These are phyloP conservation scores for Xanthoparmelia taractica DNA, from an alignment of 495 filamentous ascomycete genomes.

Conservation along the genomic window DNA sequence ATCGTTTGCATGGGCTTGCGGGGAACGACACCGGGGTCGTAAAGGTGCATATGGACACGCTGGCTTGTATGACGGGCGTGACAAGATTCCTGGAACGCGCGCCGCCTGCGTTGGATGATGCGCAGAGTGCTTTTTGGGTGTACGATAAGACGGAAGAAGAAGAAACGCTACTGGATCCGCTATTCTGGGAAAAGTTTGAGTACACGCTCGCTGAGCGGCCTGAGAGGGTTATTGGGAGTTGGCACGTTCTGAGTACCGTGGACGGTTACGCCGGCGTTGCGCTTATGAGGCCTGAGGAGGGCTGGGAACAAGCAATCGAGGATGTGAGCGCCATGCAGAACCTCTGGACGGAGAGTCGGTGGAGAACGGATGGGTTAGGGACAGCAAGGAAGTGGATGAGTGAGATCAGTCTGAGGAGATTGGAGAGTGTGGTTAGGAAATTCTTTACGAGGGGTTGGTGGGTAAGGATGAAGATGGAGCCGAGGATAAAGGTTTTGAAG, in stretches of 20 bases:
- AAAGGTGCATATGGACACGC: constrained; percentile 70
- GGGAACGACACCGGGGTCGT: constrained; percentile 13
- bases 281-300: constrained; percentile 46
- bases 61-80: constrained; percentile 89
- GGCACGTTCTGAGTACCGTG: constrained; percentile 63
- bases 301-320: constrained; percentile 19
- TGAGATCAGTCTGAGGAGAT: background rate
- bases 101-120: constrained; percentile 12
- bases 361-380: constrained; percentile 6
- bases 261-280: constrained; percentile 64
- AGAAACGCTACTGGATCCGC: constrained; percentile 43
- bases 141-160: constrained; percentile 52
- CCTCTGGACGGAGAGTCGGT: background rate
- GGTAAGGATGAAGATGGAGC: constrained; percentile 53
- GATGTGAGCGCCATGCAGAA: constrained; percentile 6
- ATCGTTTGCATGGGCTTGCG: constrained; percentile 44
- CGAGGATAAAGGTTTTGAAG: constrained; percentile 50
- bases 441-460: constrained; percentile 52
- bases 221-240: constrained; percentile 50
- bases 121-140: constrained; percentile 32
- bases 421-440: constrained; percentile 28
- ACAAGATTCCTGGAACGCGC: constrained; percentile 67
- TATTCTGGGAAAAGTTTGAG: constrained; percentile 78
- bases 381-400: constrained; percentile 11
- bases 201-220: constrained; percentile 70